These are phyloP conservation scores for Globisporangium acanthophoron DNA, from an alignment of 352 stramenopile species.

Conservation along the genomic window DNA sequence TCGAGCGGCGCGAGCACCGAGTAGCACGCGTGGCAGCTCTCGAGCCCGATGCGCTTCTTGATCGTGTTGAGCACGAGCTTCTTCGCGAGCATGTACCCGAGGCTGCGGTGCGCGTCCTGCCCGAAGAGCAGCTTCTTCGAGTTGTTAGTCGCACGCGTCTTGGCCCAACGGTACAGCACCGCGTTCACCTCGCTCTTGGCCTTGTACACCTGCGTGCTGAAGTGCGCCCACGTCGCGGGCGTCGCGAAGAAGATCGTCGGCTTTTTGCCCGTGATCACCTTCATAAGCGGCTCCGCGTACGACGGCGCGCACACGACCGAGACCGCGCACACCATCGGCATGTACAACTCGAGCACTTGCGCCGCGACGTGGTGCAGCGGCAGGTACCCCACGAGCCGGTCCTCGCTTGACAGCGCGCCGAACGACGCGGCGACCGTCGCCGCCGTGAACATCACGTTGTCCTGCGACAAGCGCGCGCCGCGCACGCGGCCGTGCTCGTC, in stretches of 20 bases:
- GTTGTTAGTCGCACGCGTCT: constrained; percentile 72
- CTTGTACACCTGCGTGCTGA: constrained; percentile 64
- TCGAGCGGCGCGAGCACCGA: constrained; percentile 70
- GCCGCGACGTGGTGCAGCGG: constrained; percentile 59
- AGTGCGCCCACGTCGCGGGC: constrained; percentile 61
- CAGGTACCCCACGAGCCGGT: constrained; percentile 66
- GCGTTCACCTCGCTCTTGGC: constrained; percentile 73
- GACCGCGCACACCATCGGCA: constrained; percentile 57
- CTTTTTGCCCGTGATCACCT: constrained; percentile 44
- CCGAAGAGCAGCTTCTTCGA: constrained; percentile 70
- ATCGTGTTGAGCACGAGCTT: constrained; percentile 72
- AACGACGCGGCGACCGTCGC: constrained; percentile 54
- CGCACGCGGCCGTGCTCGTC: constrained; percentile 42
- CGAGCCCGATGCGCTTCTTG: constrained; percentile 73
- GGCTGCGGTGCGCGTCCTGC: constrained; percentile 38
- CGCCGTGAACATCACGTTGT: constrained; percentile 82
- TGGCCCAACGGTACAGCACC: constrained; percentile 70
- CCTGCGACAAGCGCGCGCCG: constrained; percentile 60
- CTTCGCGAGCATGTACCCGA: constrained; percentile 79
- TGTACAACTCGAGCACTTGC: constrained; percentile 71
- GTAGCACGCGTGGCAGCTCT: constrained; percentile 70
- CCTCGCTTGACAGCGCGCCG: constrained; percentile 33
- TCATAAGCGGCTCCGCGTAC: constrained; percentile 35
- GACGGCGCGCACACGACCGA: constrained; percentile 56
- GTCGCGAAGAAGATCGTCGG: constrained; percentile 79